Evolutionary conservation across 2,329 filamentous ascomycete genomes (phyloP).

Genomic region (Aspergillus sp.): DNA sequence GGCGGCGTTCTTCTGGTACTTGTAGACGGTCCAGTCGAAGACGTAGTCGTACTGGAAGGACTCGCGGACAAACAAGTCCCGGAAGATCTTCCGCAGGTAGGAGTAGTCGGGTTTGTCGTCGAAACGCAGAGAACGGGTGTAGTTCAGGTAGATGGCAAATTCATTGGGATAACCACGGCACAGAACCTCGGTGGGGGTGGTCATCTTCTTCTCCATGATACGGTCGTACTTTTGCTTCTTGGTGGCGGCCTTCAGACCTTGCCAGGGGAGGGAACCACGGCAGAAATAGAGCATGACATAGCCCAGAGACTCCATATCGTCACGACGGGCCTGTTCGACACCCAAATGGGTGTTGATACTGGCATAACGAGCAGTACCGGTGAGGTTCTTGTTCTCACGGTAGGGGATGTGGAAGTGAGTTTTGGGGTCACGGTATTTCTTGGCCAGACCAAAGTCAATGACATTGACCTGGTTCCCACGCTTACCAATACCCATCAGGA

Average conservation of each 20-base stretch:
- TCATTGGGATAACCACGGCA: constrained; percentile 99
- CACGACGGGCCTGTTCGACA: constrained; percentile 96
- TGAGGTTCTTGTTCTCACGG: constrained; percentile 99
- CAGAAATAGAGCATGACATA: constrained; percentile 99
- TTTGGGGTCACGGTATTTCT: constrained; percentile 99
- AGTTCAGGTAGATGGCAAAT: constrained; percentile 99
- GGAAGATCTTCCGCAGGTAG: constrained; percentile 99
- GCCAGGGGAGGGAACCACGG: constrained; percentile 96
- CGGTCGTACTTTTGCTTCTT: constrained; percentile 99
- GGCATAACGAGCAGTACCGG: constrained; percentile 94
- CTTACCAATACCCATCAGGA: constrained; percentile 98
- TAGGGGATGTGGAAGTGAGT: constrained; percentile 99
- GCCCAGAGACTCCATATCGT: constrained; percentile 98
- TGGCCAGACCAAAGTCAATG: constrained; percentile 96
- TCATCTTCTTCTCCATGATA: constrained; percentile 99
- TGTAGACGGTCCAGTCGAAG: constrained; percentile 99
- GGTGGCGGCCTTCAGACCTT: constrained; percentile 94
- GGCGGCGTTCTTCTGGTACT: constrained; percentile 98
- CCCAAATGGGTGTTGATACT: constrained; percentile 98
- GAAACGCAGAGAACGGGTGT: constrained; percentile 95
- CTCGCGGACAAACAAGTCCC: constrained; percentile 95
- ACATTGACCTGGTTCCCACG: constrained; percentile 99
- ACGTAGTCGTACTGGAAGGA: constrained; percentile 99
- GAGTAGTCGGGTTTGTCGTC: constrained; percentile 99
- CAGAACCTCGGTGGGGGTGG: constrained; percentile 93